Base-by-base conservation (phyloP, 2,329 filamentous ascomycete species). In the Exophiala lecanii-corni region DNA sequence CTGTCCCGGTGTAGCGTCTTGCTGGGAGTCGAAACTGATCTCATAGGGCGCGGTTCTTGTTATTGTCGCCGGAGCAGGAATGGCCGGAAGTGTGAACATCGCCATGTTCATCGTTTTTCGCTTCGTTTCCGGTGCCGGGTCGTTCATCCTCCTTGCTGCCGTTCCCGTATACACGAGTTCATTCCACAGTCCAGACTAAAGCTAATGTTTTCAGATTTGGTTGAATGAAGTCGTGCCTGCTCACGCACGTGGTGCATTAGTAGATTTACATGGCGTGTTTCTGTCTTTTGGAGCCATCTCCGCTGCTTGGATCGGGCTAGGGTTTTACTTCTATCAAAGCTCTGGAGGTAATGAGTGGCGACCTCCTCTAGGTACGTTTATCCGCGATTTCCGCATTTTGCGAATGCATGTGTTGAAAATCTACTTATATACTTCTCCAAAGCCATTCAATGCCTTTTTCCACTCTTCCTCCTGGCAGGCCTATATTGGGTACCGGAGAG, bases 221-320 rank as follows among this genome's bases (percentile, higher is more conserved):
- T 88, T 97, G 55, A 89, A 87, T 35, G 92, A 97, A 65, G 78
- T 95, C 19, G 83, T 89, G 0, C 91, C 91, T 4, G 80, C 81
- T 0, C 15, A 12, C 9, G 33, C 33, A 20, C 43, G 37, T 21
- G 43, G 43, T 20, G 17, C 26, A 2, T 30, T 41, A 10, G 34
- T n/a, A 2, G 28, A 26, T 13, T 39, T 43, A 9, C 34, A 63
- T 66, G 4, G 67, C 65, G 26, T 70, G 64, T 63, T 70, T 50
- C 57, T 71, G 15, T 66, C 69, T 9, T 69, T 71, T 34, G 67
- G 69, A 7, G 70, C 70, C 45, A 67, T 69, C 60, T 56, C 70
- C 21, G 56, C 65, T 7, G 57, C 55, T 2, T 72, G 67, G 66
- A 57, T 70, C 3, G 69, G 38, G 7, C n/a, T 42, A 30, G 44